Evolutionary conservation across 1,284 basidiomycete genomes (phyloP).

Genomic region (Trichosporon sp.): DNA sequence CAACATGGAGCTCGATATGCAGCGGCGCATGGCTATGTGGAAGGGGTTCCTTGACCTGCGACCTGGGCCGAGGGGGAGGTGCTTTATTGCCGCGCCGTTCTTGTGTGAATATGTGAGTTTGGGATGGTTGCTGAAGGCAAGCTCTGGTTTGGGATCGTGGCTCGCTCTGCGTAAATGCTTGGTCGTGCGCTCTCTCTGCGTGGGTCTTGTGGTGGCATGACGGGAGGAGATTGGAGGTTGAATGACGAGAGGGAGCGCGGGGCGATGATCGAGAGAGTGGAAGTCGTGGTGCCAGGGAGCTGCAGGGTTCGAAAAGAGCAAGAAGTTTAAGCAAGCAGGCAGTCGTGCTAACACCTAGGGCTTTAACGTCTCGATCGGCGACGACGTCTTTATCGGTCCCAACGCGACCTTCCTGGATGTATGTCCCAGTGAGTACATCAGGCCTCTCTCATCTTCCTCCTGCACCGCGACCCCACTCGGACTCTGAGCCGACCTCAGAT

Average conservation of each 20-base stretch:
- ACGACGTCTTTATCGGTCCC: constrained; percentile 41
- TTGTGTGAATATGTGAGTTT: constrained; percentile 42
- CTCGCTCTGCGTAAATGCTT: too few relatives aligned
- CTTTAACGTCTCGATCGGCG: constrained; percentile 42
- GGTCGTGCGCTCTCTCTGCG: too few relatives aligned
- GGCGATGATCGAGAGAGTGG: too few relatives aligned
- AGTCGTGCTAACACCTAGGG: constrained; percentile 26
- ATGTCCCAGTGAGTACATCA: constrained; percentile 30
- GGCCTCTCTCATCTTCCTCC: background rate
- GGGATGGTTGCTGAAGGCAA: background rate
- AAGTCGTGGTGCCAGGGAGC: too few relatives aligned
- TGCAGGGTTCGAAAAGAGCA: too few relatives aligned
- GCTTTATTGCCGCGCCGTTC: constrained; percentile 24
- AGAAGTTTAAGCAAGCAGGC: background rate
- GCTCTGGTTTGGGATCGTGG: too few relatives aligned
- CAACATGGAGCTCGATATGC: constrained; percentile 23
- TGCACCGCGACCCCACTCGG: too few relatives aligned
- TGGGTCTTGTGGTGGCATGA: background rate
- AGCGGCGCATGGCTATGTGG: constrained; percentile 22
- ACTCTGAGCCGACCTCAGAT: too few relatives aligned
- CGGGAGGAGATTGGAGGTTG: background rate
- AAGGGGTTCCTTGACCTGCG: constrained; percentile 19
- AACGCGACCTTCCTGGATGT: constrained; percentile 43
- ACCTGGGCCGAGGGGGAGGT: constrained; percentile 10
- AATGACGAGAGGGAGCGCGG: background rate